phyloP scores from a whole-genome alignment of 208 protist species.

The Angomonas deanei region DNA sequence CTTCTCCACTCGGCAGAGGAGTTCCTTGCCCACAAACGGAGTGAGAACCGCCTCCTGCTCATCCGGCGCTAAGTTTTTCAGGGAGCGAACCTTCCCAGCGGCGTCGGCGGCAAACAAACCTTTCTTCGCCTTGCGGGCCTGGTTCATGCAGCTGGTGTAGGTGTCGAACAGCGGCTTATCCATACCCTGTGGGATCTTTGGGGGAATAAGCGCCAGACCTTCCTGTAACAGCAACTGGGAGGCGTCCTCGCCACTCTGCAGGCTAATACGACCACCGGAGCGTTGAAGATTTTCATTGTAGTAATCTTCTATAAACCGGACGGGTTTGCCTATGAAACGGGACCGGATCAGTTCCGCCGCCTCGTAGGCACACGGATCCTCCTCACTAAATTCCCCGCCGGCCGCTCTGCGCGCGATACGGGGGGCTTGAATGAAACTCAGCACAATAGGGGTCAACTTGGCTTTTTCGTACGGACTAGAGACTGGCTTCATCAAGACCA shows the following conservation, averaged over 20 bases:
- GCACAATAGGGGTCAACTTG: constrained; percentile 64
- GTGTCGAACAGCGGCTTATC: constrained; percentile 62
- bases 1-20: constrained; percentile 73
- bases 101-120: constrained; percentile 68
- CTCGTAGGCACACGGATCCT: constrained; percentile 86
- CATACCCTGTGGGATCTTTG: constrained; percentile 47
- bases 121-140: constrained; percentile 44
- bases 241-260: constrained; percentile 50
- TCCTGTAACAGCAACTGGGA: constrained; percentile 61
- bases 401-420: constrained; percentile 50
- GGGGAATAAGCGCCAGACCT: constrained; percentile 63
- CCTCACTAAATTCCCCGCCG: constrained; percentile 55
- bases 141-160: constrained; percentile 43
- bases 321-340: constrained; percentile 81
- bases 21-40: constrained; percentile 40
- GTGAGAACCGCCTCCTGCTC: constrained; percentile 36
- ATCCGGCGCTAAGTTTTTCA: constrained; percentile 40
- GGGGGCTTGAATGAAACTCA: constrained; percentile 85
- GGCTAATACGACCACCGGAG: constrained; percentile 58
- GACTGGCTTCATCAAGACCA: constrained; percentile 60
- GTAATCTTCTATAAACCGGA: constrained; percentile 84
- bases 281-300: constrained; percentile 77
- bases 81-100: constrained; percentile 45
- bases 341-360: constrained; percentile 79
- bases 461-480: constrained; percentile 36